Percentiles rank a stretch among this genome's conserved stretches.
These are phyloP conservation scores for Mycena venus DNA, from an alignment of 768 basidiomycete genomes.

Conservation along the genomic window DNA sequence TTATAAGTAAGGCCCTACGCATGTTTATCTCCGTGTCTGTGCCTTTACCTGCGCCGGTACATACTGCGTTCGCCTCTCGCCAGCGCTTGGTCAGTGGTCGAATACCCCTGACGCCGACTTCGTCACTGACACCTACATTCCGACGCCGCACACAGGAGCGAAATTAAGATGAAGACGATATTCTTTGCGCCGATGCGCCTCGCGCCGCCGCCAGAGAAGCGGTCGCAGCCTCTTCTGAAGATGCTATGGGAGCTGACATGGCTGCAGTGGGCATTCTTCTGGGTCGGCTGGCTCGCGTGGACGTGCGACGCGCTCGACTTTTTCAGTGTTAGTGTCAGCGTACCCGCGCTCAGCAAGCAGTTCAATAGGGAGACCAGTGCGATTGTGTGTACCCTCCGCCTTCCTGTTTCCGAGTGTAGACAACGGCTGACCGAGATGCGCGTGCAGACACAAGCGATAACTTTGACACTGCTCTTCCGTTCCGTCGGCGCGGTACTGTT, in stretches of 20 bases:
- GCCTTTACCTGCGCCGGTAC: constrained; percentile 5
- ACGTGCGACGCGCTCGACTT: constrained; percentile 90
- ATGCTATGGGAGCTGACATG: constrained; percentile 16
- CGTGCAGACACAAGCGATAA: constrained; percentile 81
- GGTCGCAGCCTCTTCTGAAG: constrained; percentile 12
- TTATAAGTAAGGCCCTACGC: constrained; percentile 16
- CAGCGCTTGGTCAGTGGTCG: constrained; percentile 13
- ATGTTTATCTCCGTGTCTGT: constrained; percentile 3
- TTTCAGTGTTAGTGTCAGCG: constrained; percentile 80
- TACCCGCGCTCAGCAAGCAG: constrained; percentile 59
- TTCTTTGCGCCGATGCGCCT: constrained; percentile 22
- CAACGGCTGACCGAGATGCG: constrained; percentile 9
- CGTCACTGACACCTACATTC: constrained; percentile 4
- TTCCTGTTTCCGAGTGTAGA: constrained; percentile 7
- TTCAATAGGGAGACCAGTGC: constrained; percentile 57
- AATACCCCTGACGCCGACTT: constrained; percentile 9
- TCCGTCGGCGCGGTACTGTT: constrained; percentile 87
- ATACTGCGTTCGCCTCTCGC: constrained; percentile 2
- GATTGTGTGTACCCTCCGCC: constrained; percentile 50
- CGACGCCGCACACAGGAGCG: constrained; percentile 2
- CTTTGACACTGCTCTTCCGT: constrained; percentile 91
- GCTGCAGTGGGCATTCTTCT: constrained; percentile 33
- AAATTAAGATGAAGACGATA: constrained; percentile 17
- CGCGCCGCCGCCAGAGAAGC: constrained; percentile 20
- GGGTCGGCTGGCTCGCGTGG: constrained; percentile 79